A percentile compares a stretch with the other conserved stretches of the same genome.
phyloP scores from a whole-genome alignment of 2,329 filamentous ascomycete genomes.

The Xylaria sp. region DNA sequence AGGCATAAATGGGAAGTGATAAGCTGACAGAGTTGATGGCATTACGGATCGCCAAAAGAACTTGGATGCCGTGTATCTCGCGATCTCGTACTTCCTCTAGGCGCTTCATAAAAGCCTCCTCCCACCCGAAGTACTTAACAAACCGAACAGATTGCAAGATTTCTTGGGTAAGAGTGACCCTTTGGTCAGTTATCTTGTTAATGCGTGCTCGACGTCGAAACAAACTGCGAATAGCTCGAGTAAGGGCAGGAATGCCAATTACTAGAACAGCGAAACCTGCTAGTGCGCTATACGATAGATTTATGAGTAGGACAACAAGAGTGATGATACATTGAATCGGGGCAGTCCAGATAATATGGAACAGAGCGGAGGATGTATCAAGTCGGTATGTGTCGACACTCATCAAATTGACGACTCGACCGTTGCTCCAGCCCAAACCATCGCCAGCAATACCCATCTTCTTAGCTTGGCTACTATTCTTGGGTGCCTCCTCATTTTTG shows the following conservation, averaged over 20 bases:
- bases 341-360: constrained; percentile 91
- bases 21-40: constrained; percentile 85
- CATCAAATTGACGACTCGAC: constrained; percentile 92
- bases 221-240: constrained; percentile 78
- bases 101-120: constrained; percentile 83
- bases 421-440: constrained; percentile 89
- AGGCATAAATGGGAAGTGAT: constrained; percentile 91
- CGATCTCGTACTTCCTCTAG: constrained; percentile 77
- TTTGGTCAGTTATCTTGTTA: constrained; percentile 93
- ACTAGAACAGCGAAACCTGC: constrained; percentile 87
- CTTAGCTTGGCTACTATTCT: constrained; percentile 52
- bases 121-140: constrained; percentile 98
- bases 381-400: constrained; percentile 94
- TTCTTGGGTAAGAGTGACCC: constrained; percentile 91
- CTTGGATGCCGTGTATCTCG: constrained; percentile 87
- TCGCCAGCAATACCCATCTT: constrained; percentile 70
- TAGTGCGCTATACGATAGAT: constrained; percentile 88
- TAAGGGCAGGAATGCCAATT: constrained; percentile 80
- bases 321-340: constrained; percentile 83
- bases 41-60: constrained; percentile 84
- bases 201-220: constrained; percentile 81
- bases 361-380: constrained; percentile 87
- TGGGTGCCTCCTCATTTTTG: constrained; percentile 56
- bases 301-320: constrained; percentile 82
- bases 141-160: constrained; percentile 91